Percentiles rank a stretch among this genome's conserved stretches.
Evolutionary conservation across 73 alveolate genomes (phyloP).

Genomic region (Tetrahymena borealis): DNA sequence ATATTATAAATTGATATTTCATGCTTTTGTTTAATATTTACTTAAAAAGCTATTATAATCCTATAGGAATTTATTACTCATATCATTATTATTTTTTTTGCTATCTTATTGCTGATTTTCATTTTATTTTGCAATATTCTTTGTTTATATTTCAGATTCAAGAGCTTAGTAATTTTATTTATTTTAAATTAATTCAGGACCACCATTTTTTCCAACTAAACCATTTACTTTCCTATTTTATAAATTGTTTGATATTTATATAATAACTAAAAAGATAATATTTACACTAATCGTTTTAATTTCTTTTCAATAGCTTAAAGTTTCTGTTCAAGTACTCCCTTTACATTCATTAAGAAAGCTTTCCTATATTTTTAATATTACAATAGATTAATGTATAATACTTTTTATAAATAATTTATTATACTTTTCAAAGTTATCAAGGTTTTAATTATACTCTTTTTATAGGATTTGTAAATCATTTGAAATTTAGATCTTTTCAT

Average conservation of each 20-base stretch:
- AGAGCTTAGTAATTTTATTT: neutral
- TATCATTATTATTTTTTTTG: neutral
- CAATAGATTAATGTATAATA: neutral
- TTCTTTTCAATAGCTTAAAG: neutral
- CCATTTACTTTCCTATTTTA: neutral
- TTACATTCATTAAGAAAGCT: neutral
- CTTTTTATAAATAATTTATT: neutral
- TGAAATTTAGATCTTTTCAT: neutral
- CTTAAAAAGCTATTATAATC: neutral
- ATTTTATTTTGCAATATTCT: neutral
- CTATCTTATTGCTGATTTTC: neutral
- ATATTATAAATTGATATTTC: neutral
- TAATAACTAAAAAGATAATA: neutral
- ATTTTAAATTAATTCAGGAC: neutral
- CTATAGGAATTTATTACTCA: neutral
- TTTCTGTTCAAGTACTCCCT: neutral
- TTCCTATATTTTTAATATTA: neutral
- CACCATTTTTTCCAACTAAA: neutral
- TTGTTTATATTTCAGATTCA: neutral
- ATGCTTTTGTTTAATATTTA: neutral
- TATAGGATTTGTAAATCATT: neutral
- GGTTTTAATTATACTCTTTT: neutral
- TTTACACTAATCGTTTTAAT: neutral
- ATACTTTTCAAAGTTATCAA: neutral
- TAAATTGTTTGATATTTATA: neutral